phyloP scores from a whole-genome alignment of 805 yeast species.

The Wickerhamiella alocasiicola region DNA sequence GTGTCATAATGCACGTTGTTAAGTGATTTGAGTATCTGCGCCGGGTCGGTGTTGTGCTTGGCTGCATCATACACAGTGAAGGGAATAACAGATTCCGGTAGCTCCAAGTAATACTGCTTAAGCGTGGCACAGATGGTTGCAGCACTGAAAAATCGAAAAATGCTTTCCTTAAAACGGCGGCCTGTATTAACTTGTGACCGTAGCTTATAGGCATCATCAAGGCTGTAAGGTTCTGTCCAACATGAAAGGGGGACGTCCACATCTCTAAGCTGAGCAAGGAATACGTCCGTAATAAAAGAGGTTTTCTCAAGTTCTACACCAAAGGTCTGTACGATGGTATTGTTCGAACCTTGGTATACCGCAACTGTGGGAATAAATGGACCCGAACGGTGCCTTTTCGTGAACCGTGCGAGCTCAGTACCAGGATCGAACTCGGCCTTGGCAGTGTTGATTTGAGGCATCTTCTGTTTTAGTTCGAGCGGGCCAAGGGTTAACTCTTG shows the following conservation, averaged over 20 bases:
- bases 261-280: slow-evolving; percentile 37
- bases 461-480: slow-evolving; percentile 35
- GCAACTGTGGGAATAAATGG: slow-evolving; percentile 57
- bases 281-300: slow-evolving; percentile 47
- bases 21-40: slow-evolving; percentile 19
- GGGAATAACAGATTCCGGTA: slow-evolving; percentile 63
- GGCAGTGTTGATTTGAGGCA: neutral
- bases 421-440: slow-evolving; percentile 28
- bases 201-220: slow-evolving; percentile 45
- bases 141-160: slow-evolving; percentile 33
- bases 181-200: slow-evolving; percentile 33
- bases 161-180: slow-evolving; percentile 22
- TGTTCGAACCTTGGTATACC: slow-evolving; percentile 60
- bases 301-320: slow-evolving; percentile 64
- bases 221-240: slow-evolving; percentile 50
- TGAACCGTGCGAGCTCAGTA: slow-evolving; percentile 48
- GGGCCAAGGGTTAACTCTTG: slow-evolving; percentile 34
- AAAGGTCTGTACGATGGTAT: slow-evolving; percentile 56
- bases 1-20: slow-evolving; percentile 18
- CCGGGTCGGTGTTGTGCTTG: slow-evolving; percentile 29
- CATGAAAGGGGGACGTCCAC: slow-evolving; percentile 5
- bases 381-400: slow-evolving; percentile 57
- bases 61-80: slow-evolving; percentile 46
- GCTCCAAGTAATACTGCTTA: slow-evolving; percentile 54
- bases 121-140: slow-evolving; percentile 48